Base-by-base conservation (phyloP, 441 rosid species). In the Populus hybrid region DNA sequence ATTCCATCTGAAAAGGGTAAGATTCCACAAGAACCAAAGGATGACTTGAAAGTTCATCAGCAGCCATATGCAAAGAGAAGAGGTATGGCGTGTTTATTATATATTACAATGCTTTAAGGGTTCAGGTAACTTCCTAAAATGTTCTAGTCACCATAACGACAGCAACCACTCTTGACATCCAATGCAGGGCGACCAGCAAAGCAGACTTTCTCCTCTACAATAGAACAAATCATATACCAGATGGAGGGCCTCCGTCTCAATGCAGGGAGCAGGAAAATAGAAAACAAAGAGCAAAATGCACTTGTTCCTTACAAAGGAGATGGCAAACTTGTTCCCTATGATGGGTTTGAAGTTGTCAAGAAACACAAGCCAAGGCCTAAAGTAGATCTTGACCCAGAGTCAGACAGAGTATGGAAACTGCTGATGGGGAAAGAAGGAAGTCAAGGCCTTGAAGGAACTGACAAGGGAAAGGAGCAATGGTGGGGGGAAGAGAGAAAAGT, bases 401-500 rank as follows among this genome's bases (percentile, higher is more conserved):
- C 99, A 59, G 89, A 85, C 74, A 91, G 97, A 77, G 81, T 92
- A 71, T 97, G 98, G 98, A 94, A 91, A 82, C 84, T 94, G 65
- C 82, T 94, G 77, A 91, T 97, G 98, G 93, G 97, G 70, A 88
- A 88, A 78, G 91, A 87, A 81, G 89, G 77, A 72, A 84, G 75
- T 74, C 94, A 86, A 78, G 91, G 78, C 32, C 73, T 74, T 78
- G 85, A 87, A 83, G 91, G 75, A 76, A 85, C 82, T 75, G 87
- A 88, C 75, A 74, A 83, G 84, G 89, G 86, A 42, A 95, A 85
- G 76, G 90, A 85, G 74, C 83, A 88, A 67, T 87, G 97, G 95
- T 97, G 98, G 99, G 91, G 92, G 75, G 93, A 91, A 79, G 97
- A 97, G 77, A 87, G 99, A 74, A 89, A 82, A 78, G 88, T 94